Percentiles rank a stretch among this genome's conserved stretches.
Evolutionary conservation across 208 protist species (phyloP).

Genomic region (Trypanosoma theileri): DNA sequence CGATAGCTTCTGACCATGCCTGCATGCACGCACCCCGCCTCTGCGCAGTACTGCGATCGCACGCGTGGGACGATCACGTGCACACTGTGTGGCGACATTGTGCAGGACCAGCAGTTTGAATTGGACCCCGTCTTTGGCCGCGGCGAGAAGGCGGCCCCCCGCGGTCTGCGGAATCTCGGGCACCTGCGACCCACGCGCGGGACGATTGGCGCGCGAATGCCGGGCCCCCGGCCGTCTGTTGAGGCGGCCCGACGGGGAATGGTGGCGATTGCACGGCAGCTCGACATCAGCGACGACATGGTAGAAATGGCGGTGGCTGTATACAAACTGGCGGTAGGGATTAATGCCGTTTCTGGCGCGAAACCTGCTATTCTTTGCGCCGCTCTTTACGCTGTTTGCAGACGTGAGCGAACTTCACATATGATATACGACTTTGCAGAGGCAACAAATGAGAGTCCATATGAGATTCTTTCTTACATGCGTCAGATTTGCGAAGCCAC

Average conservation of each 20-base stretch:
- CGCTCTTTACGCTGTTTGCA: conserved; percentile 85
- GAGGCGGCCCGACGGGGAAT: conserved; percentile 83
- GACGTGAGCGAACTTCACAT: conserved; percentile 79
- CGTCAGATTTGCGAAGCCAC: conserved; percentile 75
- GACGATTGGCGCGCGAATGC: conserved; percentile 17
- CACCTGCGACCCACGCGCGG: conserved; percentile 53
- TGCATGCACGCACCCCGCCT: conserved; percentile 68
- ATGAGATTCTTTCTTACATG: conserved; percentile 73
- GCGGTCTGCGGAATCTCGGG: conserved; percentile 26
- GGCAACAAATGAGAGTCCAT: conserved; percentile 47
- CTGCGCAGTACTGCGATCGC: conserved; percentile 65
- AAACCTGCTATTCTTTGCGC: conserved; percentile 71
- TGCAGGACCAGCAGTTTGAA: conserved; percentile 74
- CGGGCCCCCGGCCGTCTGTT: conserved; percentile 53
- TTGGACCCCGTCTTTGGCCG: conserved; percentile 75
- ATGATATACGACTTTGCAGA: conserved; percentile 91
- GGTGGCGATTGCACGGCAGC: conserved; percentile 64
- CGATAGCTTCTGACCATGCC: conserved; percentile 33
- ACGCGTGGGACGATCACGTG: conserved; percentile 62
- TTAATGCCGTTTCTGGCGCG: conserved; percentile 78
- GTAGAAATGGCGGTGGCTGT: conserved; percentile 78
- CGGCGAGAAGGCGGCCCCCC: conserved; percentile 21
- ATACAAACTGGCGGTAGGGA: conserved; percentile 71
- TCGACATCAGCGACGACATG: conserved; percentile 79
- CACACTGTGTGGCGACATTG: conserved; percentile 79